Evolutionary conservation across 179 eudicot species (phyloP), one percentile per base, ranked within the genome.

Genomic region (Silene vulgaris): DNA sequence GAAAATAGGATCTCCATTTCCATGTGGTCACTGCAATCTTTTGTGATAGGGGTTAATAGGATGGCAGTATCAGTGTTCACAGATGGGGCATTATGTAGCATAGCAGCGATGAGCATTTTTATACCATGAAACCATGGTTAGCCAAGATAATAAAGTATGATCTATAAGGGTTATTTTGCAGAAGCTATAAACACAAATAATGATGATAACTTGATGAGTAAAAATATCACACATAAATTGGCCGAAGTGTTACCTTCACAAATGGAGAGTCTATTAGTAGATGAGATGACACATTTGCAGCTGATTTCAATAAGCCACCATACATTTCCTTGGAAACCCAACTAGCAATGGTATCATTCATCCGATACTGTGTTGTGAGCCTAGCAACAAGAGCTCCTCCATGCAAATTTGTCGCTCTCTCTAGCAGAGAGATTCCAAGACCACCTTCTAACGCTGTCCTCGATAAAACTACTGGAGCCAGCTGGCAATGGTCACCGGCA

Each of bases 321-420:
- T 92, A 92, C 96, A 90, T 88, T 78, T 92, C 97, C 85, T 89
- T 92, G n/a, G 96, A 90, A 62, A 91, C 91, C 96, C 96, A 92
- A 79, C 90, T 87, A 30, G 93, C 86, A 67, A 92, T 92, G 28
- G 89, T 87, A 80, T 92, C 93, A 82, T 90, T 89, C 97, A 92
- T 92, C 77, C 97, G 81, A 69, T 90, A 89, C 76, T 92, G 97
- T 65, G 82, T 88, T 26, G 88, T 90, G 77, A 91, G 81, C 80
- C 81, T 89, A 29, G 96, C 84, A 60, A 86, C 76, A 69, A 92
- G 86, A 43, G 87, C 78, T 71, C 91, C 96, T 78, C 75, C 88
- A 75, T 90, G 96, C 85, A 92, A 82, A 80, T 81, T 80, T 48
- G 84, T 79, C 37, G 88, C 90, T 78, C 96, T 84, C 80, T 92